Evolutionary conservation across 2,329 filamentous ascomycete genomes (phyloP).

Genomic region (Pyrenochaeta sp.): DNA sequence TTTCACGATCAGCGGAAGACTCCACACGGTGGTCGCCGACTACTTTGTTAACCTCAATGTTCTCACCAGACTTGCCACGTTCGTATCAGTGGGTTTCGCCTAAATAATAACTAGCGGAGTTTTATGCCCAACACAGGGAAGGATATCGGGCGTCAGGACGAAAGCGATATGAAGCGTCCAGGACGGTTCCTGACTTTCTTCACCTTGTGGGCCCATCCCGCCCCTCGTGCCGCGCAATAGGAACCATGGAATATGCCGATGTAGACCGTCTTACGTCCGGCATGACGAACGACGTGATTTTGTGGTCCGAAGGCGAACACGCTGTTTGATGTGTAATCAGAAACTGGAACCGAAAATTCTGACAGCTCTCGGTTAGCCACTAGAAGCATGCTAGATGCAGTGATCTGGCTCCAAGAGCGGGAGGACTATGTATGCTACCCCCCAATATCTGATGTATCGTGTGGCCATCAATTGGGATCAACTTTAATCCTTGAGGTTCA

Average conservation of each 20-base stretch:
- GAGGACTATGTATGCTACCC: not conserved
- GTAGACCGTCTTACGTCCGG: not conserved
- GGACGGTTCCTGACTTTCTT: slow-evolving; percentile 4
- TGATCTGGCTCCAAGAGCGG: not conserved
- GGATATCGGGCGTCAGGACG: not conserved
- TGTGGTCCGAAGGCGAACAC: not conserved
- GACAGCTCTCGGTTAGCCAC: not conserved
- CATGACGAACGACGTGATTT: not conserved
- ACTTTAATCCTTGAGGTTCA: not conserved
- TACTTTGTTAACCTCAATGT: slow-evolving; percentile 8
- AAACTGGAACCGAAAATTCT: not conserved
- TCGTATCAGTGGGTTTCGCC: slow-evolving; percentile 9
- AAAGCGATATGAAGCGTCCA: not conserved
- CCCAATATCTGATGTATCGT: slow-evolving; percentile 1
- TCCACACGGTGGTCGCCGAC: slow-evolving; percentile 12
- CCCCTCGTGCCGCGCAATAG: slow-evolving; percentile 13
- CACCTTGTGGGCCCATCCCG: slow-evolving; percentile 14
- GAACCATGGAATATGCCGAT: not conserved
- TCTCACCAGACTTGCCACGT: slow-evolving; percentile 13
- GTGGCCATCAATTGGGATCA: not conserved
- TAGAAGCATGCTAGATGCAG: not conserved
- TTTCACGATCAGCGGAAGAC: slow-evolving; percentile 16
- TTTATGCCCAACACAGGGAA: slow-evolving; percentile 13
- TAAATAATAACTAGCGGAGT: slow-evolving; percentile 3
- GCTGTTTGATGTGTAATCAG: not conserved